Evolutionary conservation across 768 basidiomycete genomes (phyloP), one percentile per base, ranked within the genome.

Genomic region (Scleroderma citrinum): DNA sequence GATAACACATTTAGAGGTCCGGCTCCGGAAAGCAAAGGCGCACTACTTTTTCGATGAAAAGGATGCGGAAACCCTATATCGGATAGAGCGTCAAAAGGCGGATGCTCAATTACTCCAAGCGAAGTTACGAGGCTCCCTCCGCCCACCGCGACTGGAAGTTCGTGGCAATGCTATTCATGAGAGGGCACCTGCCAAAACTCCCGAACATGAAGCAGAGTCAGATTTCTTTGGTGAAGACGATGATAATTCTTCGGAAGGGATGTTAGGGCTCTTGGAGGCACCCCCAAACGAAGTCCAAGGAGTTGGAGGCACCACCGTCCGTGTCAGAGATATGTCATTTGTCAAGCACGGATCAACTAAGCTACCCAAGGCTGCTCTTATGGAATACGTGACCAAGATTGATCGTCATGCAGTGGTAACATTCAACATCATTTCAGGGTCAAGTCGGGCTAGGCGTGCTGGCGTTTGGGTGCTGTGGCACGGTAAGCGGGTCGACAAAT

Each of bases 291-390:
- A 71, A n/a, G 79, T 79, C 53, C 73, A 75, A n/a, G 80, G 77
- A 17, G 64, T 71, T 10, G 64, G 73, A 46, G 87, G 85, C 13
- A 72, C 69, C 8, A 76, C 74, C 5, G 69, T 86, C 41, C 64
- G 55, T 23, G 59, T 85, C 53, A 74, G 83, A 23, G 82, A 92
- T 51, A 85, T 98, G 83, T 61, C 80, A 2, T 71, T 91, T 21
- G 87, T 92, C 2, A 95, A 89, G 67, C 81, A 88, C 59, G 85
- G 83, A 74, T 83, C 88, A 32, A 86, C 88, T 31, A 83, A 81
- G 35, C 84, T 86, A 13, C 92, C 95, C 10, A 93, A 87, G 65
- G 69, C 63, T 14, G 64, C 91, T 5, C 75, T 98, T 34, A 64
- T 74, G 46, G 88, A 91, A 50, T 73, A 75, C 17, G 82, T 92